Evolutionary conservation across 1,284 basidiomycete species (phyloP).

Genomic region (Pseudozyma tsukubaensis): DNA sequence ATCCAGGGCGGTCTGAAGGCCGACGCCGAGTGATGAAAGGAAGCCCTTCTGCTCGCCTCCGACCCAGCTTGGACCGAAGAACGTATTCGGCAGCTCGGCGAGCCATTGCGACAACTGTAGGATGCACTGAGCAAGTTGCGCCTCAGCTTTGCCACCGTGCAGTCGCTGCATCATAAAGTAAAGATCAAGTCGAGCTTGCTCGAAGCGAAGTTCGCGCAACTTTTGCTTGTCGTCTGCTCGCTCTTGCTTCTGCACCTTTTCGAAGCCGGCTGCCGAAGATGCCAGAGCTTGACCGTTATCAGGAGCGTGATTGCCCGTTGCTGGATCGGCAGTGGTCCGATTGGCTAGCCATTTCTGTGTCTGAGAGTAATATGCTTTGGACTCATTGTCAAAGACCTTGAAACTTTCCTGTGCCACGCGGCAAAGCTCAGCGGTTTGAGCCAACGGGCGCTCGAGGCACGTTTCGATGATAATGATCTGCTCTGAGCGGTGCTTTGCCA

Average conservation of each 20-base stretch:
- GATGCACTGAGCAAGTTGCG: constrained; percentile 34
- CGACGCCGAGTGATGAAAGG: constrained; percentile 8
- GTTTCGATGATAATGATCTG: constrained; percentile 31
- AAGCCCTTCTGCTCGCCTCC: neutral
- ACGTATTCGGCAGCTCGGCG: constrained; percentile 10
- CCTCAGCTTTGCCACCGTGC: constrained; percentile 55
- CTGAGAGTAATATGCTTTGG: constrained; percentile 58
- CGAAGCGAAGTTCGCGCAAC: constrained; percentile 53
- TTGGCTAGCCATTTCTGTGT: constrained; percentile 62
- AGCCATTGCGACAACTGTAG: constrained; percentile 45
- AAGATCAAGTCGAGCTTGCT: constrained; percentile 50
- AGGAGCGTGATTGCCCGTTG: neutral
- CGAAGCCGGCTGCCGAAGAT: neutral
- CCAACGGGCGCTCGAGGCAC: constrained; percentile 47
- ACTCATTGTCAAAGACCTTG: constrained; percentile 54
- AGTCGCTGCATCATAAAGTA: constrained; percentile 24
- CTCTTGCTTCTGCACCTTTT: constrained; percentile 37
- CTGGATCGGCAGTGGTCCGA: constrained; percentile 11
- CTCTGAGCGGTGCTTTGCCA: constrained; percentile 19
- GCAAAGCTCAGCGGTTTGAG: constrained; percentile 44
- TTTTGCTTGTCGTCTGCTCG: constrained; percentile 58
- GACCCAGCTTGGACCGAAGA: constrained; percentile 11
- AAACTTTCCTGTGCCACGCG: constrained; percentile 39
- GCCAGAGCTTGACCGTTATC: constrained; percentile 1
- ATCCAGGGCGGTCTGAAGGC: constrained; percentile 14